Base-by-base conservation (phyloP, 768 basidiomycete genomes). In the Lactarius psammicola region DNA sequence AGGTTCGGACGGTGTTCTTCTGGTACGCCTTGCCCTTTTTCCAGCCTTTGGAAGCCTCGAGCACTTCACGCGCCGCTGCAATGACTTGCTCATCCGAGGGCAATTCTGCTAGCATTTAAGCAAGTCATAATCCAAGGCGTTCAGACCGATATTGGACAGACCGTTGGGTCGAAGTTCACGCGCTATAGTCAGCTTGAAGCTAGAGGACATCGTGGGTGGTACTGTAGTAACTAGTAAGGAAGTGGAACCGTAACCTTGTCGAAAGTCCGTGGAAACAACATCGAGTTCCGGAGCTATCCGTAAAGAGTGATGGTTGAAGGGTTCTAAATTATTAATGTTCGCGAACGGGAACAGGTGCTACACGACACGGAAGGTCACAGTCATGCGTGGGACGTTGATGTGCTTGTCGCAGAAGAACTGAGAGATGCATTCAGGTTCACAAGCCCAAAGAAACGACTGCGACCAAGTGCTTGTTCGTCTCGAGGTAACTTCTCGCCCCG, bases 401-500 rank as follows among this genome's bases (percentile, higher is more conserved):
- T 42, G 49, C 54, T 46, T 28, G 20, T 53, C 20, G 28, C 28
- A 30, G 61, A 40, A 34, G 65, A 11, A 26, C n/a, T 46, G 60
- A 23, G 15, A 20, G 73, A 65, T 33, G 74, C 71, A 66, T 82
- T 85, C 69, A 90, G 79, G 69, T 95, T 82, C 58, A 92, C 87
- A 57, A 90, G 80, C 9, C 85, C 90, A 76, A 92, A 95, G 76
- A 85, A 86, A 60, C 97, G 85, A 77, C 92, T 95, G 63, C 95
- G 86, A 18, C 97, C 97, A 26, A 79, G 77, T 1, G 75, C 72
- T 0, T 78, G 75, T 73, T 92, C 90, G 73, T 97, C 88, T 59
- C 95, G 83, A 5, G 97, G 97, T 23, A 99, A 83, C 66, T 81
- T 85, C 72, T 99, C 95, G 36, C 92, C 92, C 59, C 87, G 86